phyloP scores from a whole-genome alignment of 257 asterid genomes.

The Nicotiana benthamiana region DNA sequence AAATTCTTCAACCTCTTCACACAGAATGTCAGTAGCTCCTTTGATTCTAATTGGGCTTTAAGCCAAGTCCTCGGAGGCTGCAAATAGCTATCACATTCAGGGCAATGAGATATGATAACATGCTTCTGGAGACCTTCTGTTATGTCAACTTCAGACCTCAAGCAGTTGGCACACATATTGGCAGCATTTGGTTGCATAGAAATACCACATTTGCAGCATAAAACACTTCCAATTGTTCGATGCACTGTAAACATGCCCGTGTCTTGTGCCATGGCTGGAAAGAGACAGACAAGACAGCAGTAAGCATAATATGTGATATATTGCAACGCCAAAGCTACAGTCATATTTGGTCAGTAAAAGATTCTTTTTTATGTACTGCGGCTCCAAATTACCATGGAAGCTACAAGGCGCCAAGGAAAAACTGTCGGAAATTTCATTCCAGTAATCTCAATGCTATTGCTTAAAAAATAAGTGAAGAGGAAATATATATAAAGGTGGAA shows the following conservation, averaged over 20 bases:
- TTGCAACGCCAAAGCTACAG: not conserved
- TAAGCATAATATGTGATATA: not conserved
- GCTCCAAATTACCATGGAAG: not conserved
- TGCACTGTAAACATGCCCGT: conserved; percentile 2
- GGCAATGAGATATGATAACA: conserved; percentile 6
- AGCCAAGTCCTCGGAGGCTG: conserved; percentile 6
- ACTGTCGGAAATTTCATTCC: not conserved
- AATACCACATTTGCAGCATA: conserved; percentile 9
- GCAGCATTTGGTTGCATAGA: conserved; percentile 6
- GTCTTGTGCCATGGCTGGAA: not conserved
- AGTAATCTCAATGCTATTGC: not conserved
- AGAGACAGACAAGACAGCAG: not conserved
- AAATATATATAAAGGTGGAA: not conserved
- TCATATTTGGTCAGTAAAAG: not conserved
- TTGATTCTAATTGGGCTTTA: not conserved
- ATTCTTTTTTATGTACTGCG: not conserved
- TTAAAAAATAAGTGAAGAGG: not conserved
- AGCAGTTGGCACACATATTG: conserved; percentile 4
- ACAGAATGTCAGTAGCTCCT: conserved; percentile 6
- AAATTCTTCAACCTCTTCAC: conserved; percentile 10
- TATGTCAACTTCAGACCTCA: conserved; percentile 6
- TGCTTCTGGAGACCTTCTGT: conserved; percentile 8
- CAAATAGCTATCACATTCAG: conserved; percentile 8
- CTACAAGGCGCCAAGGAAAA: not conserved
- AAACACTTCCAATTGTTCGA: not conserved